Conservation (phyloP, 2,329 filamentous ascomycete genomes). For the Mariannaea elegans region DNA sequence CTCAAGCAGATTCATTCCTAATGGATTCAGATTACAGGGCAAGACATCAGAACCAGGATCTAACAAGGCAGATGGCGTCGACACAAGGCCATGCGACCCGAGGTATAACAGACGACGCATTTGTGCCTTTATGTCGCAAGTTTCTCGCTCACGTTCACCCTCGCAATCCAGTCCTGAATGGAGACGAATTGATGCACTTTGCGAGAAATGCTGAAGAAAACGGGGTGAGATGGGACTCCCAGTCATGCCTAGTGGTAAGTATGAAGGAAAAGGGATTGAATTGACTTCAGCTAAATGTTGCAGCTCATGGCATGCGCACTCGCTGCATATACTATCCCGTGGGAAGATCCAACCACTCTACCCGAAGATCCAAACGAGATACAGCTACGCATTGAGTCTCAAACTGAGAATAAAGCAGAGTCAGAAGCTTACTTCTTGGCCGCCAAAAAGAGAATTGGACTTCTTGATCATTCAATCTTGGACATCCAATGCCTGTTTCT, state of each 20-base stretch:
- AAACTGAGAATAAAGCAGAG: constrained; percentile 3
- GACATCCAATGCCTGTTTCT: constrained; percentile 24
- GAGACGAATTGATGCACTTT: constrained; percentile 16
- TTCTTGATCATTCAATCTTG: constrained; percentile 14
- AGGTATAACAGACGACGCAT: constrained; percentile 16
- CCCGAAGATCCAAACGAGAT: neutral
- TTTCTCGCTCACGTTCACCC: constrained; percentile 23
- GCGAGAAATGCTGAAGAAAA: constrained; percentile 9
- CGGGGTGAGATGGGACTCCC: constrained; percentile 23
- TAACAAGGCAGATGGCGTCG: neutral
- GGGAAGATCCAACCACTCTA: neutral
- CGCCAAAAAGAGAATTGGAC: constrained; percentile 22
- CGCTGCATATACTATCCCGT: constrained; percentile 16
- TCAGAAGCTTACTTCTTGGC: constrained; percentile 15
- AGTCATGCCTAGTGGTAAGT: constrained; percentile 26
- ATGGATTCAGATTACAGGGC: constrained; percentile 15
- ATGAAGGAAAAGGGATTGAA: too few relatives aligned
- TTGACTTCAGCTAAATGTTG: neutral
- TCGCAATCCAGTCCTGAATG: constrained; percentile 18
- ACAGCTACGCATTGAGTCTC: neutral
- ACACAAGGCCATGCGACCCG: neutral
- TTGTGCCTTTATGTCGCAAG: constrained; percentile 24
- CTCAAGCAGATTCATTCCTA: constrained; percentile 19
- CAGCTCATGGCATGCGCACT: constrained; percentile 24
- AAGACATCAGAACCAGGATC: neutral